Evolutionary conservation across 129 eudicot species (phyloP).

Genomic region (Helichrysum umbraculigerum): DNA sequence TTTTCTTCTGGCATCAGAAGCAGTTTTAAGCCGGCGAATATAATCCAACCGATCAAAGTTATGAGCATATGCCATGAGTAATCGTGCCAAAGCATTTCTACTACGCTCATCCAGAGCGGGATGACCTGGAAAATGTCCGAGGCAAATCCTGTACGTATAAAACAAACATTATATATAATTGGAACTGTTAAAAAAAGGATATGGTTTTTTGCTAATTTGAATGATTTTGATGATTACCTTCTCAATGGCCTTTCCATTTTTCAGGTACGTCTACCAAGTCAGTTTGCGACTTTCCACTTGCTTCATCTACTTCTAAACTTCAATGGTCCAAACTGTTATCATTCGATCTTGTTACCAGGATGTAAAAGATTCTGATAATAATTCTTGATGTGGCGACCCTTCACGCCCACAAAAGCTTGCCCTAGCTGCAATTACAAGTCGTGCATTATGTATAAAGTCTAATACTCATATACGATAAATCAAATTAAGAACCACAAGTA

Average conservation of each 20-base stretch:
- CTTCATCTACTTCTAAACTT: constrained; percentile 37
- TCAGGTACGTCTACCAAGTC: constrained; percentile 56
- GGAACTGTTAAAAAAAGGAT: not conserved
- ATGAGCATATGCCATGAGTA: constrained; percentile 93
- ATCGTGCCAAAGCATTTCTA: constrained; percentile 91
- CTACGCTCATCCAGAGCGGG: constrained; percentile 95
- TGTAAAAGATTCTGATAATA: constrained; percentile 78
- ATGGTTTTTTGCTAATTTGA: not conserved
- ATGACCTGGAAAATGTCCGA: constrained; percentile 96
- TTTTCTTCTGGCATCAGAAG: constrained; percentile 99
- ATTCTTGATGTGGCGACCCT: constrained; percentile 62
- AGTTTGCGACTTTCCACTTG: constrained; percentile 23
- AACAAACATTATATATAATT: not conserved
- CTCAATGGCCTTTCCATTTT: constrained; percentile 94
- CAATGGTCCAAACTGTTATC: constrained; percentile 35
- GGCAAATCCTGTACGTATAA: constrained; percentile 92
- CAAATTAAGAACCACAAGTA: constrained; percentile 27
- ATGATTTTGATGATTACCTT: constrained; percentile 49
- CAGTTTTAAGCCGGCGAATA: constrained; percentile 78
- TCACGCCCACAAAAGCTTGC: constrained; percentile 98
- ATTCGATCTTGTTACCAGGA: constrained; percentile 31
- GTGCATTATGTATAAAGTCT: not conserved
- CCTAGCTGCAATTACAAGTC: constrained; percentile 64
- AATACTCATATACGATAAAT: not conserved
- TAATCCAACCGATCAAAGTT: constrained; percentile 21